Percentiles rank a stretch among this genome's conserved stretches.
phyloP scores from a whole-genome alignment of 805 yeast genomes.

The Yamadazyma insecticola region DNA sequence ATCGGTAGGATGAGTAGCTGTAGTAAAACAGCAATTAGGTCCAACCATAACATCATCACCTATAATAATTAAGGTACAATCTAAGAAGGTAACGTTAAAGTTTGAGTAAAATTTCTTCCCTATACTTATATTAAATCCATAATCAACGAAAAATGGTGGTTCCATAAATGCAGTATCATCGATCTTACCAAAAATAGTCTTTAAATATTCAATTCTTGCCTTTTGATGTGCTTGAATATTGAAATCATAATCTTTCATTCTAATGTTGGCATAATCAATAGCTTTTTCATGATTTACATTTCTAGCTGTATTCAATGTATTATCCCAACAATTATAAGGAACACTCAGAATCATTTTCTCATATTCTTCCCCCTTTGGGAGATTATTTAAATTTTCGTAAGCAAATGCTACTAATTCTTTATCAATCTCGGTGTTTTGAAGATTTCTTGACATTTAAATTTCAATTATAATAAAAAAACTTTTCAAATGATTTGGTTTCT shows the following conservation, averaged over 20 bases:
- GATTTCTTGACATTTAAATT: slow-evolving; percentile 31
- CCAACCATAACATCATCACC: slow-evolving; percentile 61
- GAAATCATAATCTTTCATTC: slow-evolving; percentile 28
- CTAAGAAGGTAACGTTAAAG: slow-evolving; percentile 52
- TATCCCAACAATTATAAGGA: slow-evolving; percentile 37
- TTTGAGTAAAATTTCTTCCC: slow-evolving; percentile 61
- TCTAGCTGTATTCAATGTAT: slow-evolving; percentile 22
- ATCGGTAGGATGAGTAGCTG: slow-evolving; percentile 65
- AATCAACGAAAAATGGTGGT: slow-evolving; percentile 60
- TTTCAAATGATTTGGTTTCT: neutral
- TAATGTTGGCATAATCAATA: slow-evolving; percentile 26
- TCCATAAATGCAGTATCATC: slow-evolving; percentile 43
- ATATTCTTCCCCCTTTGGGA: slow-evolving; percentile 41
- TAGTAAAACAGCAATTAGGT: slow-evolving; percentile 54
- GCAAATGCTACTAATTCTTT: slow-evolving; percentile 31
- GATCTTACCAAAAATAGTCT: slow-evolving; percentile 44
- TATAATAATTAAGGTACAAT: slow-evolving; percentile 54
- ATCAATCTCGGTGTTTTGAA: slow-evolving; percentile 23
- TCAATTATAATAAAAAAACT: neutral
- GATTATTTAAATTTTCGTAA: slow-evolving; percentile 24
- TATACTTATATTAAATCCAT: slow-evolving; percentile 55
- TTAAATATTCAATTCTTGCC: slow-evolving; percentile 35
- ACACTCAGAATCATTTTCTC: slow-evolving; percentile 53
- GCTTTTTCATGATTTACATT: slow-evolving; percentile 30
- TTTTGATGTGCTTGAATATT: slow-evolving; percentile 21